Base-by-base conservation (phyloP, 371 early-diverging fungal genomes). In the Lichtheimia corymbifera region DNA sequence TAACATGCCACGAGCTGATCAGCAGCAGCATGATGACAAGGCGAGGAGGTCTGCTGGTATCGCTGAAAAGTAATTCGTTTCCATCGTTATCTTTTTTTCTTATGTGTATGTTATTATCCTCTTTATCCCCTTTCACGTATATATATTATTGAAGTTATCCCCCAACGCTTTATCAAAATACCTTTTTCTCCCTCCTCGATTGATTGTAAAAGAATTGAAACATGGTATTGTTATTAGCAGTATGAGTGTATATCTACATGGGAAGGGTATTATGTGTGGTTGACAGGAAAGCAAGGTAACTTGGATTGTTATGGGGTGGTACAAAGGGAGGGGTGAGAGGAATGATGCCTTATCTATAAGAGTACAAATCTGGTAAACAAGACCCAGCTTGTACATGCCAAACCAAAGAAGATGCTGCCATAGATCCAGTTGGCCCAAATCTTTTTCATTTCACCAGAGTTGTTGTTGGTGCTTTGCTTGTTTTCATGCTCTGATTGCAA, bases 301-400 rank as follows among this genome's bases (percentile, higher is more conserved):
- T 35, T 35, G 35, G 9, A 9, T 28, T 28, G 28, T 28, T 28
- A 4, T 28, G 28, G 28, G 28, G 7, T 4, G 28, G 35, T 35
- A 35, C 45, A 49, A 41, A n/a, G 40, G 44, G 35, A 30, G 42
- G 12, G 53, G 30, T 25, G 53, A 7, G 53, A 5, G 30, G 18
- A 17, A 50, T 30, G 53, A 35, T 25, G 44, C 24, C n/a, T 11
- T n/a, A 6, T 51, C 47, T 51, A 64, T 43, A 71, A 62, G 5
- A 76, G 59, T 5, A 76, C 63, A 57, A 72, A 80, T 11, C 57
- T 58, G 53, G 71, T 66, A 64, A 87, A 87, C 25, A 87, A 59
- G 5, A 75, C 53, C 85, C 85, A 84, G 47, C 85, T 83, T 6
- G 66, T 22, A n/a, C 69, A 64, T 22, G 78, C 72, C 41, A 79